Evolutionary conservation across 106 monocot species (phyloP), one percentile per base, ranked within the genome.

Genomic region (Platanthera zijinensis): DNA sequence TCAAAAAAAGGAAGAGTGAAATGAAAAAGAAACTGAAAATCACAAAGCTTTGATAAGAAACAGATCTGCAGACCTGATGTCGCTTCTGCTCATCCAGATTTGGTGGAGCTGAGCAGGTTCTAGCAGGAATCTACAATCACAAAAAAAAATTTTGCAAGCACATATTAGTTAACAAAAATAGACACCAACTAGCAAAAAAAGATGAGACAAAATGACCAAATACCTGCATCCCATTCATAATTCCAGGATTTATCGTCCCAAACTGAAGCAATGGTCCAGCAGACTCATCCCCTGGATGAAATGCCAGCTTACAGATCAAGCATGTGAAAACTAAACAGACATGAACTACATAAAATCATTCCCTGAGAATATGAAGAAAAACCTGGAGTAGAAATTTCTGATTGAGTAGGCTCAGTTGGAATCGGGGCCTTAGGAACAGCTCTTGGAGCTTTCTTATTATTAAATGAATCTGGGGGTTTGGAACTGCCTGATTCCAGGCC

Each of bases 81-180:
- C 50, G 75, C 52, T 88, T 91, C 85, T 93, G 96, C 70, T 97
- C 96, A 73, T 93, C 93, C 22, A 97, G 77, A 82, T 97, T 97
- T 48, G 96, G 96, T 48, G 96, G 96, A 21, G 96, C 96, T 32
- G 80, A 80, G 75, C 80, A 74, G 7, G 80, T 80, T 68, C 80
- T 47, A 69, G 80, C 80, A 74, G 80, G 80, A 74, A 80, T 64
- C 80, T 80, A 48, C 73, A 69, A 52, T 68, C 10, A 7, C 48
- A 66, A 72, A 15, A 8, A 22, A 22, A 22, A 72, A 51, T 1
- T 1, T 72, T 10, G 10, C 11, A 10, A 46, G 48, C 51, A 51
- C 51, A 72, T 13, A 19, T 19, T 50, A 51, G 15, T 15, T 72
- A 5, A 51, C 13, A 72, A 10, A 72, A 46, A 1, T 19, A n/a